Percentiles rank a stretch among this genome's conserved stretches.
These are phyloP conservation scores for Penicillium parvum DNA, from an alignment of 495 filamentous ascomycete species.

Conservation along the genomic window DNA sequence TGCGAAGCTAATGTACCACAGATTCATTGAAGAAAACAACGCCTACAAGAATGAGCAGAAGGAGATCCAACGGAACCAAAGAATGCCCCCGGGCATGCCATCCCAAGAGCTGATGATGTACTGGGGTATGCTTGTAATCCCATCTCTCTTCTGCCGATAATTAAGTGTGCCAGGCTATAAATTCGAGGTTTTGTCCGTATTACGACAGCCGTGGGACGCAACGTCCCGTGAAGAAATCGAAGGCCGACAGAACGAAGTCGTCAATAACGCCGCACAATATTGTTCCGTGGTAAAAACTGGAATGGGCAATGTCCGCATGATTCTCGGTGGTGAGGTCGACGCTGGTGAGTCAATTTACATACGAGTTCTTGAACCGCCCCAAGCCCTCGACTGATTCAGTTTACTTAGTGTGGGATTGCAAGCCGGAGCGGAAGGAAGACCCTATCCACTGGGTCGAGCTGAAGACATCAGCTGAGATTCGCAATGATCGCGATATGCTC, in stretches of 20 bases:
- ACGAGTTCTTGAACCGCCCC: not conserved
- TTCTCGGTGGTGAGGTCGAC: constrained; percentile 95
- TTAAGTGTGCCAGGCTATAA: constrained; percentile 68
- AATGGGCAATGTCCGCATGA: constrained; percentile 64
- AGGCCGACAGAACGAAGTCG: constrained; percentile 58
- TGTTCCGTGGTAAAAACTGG: constrained; percentile 89
- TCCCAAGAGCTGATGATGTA: constrained; percentile 64
- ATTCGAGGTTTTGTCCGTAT: constrained; percentile 80
- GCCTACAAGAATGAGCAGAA: constrained; percentile 56
- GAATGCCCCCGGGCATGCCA: constrained; percentile 49
- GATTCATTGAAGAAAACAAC: constrained; percentile 92
- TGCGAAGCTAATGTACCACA: constrained; percentile 30
- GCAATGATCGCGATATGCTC: constrained; percentile 56
- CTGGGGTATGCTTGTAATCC: constrained; percentile 42
- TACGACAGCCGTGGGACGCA: constrained; percentile 67
- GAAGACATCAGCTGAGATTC: constrained; percentile 77
- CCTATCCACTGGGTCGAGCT: constrained; percentile 91
- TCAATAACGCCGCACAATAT: constrained; percentile 88
- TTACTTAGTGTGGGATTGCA: constrained; percentile 71
- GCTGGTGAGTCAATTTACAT: constrained; percentile 52
- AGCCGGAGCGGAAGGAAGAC: constrained; percentile 57
- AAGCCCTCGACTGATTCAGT: not conserved
- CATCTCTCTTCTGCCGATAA: not conserved
- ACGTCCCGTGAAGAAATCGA: constrained; percentile 74
- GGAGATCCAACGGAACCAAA: constrained; percentile 47